phyloP scores from a whole-genome alignment of 2,329 filamentous ascomycete genomes.

The Botrytis deweyae region DNA sequence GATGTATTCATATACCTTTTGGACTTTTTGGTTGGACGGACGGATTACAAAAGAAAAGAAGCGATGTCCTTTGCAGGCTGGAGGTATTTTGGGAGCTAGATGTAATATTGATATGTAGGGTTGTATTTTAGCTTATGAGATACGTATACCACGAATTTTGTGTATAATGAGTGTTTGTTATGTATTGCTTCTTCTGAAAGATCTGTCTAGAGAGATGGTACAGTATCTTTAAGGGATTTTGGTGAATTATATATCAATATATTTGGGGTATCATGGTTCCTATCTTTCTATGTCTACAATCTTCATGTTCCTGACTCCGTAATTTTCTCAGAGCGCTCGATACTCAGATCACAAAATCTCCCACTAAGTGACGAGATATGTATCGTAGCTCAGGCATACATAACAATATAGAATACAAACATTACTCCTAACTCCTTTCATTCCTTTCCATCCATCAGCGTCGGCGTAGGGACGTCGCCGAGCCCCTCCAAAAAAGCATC shows the following conservation, averaged over 20 bases:
- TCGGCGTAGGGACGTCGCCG: slow-evolving; percentile 32
- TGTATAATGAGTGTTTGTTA: background rate
- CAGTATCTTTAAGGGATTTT: background rate
- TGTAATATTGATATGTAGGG: background rate
- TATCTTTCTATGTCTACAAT: background rate
- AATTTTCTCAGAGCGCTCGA: background rate
- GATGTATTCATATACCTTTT: slow-evolving; percentile 12
- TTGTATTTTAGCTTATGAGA: slow-evolving; percentile 9
- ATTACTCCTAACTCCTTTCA: background rate
- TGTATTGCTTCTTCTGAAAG: background rate
- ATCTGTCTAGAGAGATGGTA: too few species aligned
- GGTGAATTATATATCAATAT: background rate
- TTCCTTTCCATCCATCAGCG: background rate
- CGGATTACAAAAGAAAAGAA: background rate
- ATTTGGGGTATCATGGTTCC: slow-evolving; percentile 4
- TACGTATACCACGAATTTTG: slow-evolving; percentile 4
- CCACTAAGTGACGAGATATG: background rate
- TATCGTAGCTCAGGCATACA: background rate
- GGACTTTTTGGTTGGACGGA: background rate
- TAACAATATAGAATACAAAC: background rate
- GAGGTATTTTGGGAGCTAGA: slow-evolving; percentile 2
- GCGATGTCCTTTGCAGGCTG: background rate
- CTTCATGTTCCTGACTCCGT: background rate
- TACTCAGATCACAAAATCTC: rapidly evolving
- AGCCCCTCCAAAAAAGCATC: slow-evolving; percentile 69